Evolutionary conservation across 805 yeast species (phyloP), one percentile per base, ranked within the genome.

Genomic region (Lipomyces sp.): DNA sequence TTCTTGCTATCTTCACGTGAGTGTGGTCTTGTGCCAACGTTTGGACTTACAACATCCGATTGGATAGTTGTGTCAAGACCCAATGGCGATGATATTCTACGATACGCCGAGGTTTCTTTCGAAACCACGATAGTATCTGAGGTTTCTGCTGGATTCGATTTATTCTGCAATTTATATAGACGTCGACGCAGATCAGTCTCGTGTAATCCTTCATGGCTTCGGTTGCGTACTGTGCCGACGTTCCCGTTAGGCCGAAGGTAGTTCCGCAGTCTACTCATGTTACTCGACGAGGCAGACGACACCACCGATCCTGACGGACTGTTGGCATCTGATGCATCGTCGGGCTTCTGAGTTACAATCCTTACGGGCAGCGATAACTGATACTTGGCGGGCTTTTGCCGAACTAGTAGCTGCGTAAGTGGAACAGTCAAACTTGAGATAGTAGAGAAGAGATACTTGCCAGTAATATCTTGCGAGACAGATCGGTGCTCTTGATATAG

Each of bases 201-300:
- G 48, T 42, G 48, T 10, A 42, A 42, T 42, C n/a, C n/a, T 42
- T 42, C 48, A 42, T 42, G 48, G 8, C 24, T 42, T 24, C 48
- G 15, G 18, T 42, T 42, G 48, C 48, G 48, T 7, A n/a, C 18
- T 24, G 24, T 24, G n/a, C 24, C 48, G 6, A 5, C 24, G 24
- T 42, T 42, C 18, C 24, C 48, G 18, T n/a, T 42, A 42, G 48
- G 24, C n/a, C 18, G 15, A 7, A 42, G 48, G 48, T 42, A 42
- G 48, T 42, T 42, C 10, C 48, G 48, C 18, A 42, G 6, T 55
- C 48, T 55, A 33, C 59, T 33, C 13, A 55, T 55, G 11, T 55
- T 29, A 13, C 53, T 48, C 48, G 59, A 35, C 24, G 59, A 55
- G 55, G 53, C 32, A 2, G 59, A 55, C 56, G 59, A 55, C 6